Evolutionary conservation across 331 rosid genomes (phyloP), one percentile per base, ranked within the genome.

Genomic region (Spiraea crenata): DNA sequence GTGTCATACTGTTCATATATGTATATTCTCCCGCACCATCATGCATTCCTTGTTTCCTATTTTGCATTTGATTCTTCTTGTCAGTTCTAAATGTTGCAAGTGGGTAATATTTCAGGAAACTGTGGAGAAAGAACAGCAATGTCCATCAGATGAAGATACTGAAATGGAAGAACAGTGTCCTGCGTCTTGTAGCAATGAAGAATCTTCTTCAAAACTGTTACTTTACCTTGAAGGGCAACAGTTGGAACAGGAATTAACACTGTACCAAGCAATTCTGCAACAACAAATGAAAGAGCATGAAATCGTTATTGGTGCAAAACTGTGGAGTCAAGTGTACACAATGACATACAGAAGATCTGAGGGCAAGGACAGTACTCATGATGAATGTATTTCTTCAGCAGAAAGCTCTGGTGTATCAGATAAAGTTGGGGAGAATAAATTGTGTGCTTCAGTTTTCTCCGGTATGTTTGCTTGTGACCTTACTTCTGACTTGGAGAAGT

Each of bases 181-280:
- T 58, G 67, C 77, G 74, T 77, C 88, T 76, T 77, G 77, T 73
- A 81, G 90, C 67, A 66, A 74, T 55, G 79, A 81, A 72, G 80
- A 82, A 78, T 73, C 79, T 72, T 72, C 68, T 14, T 85, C 78
- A 2, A 91, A 86, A 71, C 87, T 95, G 81, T 74, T 75, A 63
- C 85, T 91, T 85, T 85, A 69, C 76, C 88, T 91, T 31, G 99
- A 88, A 48, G 96, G 85, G 77, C 86, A 89, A 74, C 79, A 72
- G 68, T 81, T 95, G 63, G 89, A 87, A 64, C 81, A 66, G 72
- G 73, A 79, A 38, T 69, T 82, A 84, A 89, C 93, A 17, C 59
- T 95, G 39, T 95, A 95, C 79, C 99, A 95, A 83, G 90, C 96
- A 63, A 85, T 95, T 85, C 87, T 95, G 67, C 64, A 75, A 58